These are phyloP conservation scores for Diaporthe citriasiana DNA, from an alignment of 2,329 filamentous ascomycete species.

Conservation along the genomic window DNA sequence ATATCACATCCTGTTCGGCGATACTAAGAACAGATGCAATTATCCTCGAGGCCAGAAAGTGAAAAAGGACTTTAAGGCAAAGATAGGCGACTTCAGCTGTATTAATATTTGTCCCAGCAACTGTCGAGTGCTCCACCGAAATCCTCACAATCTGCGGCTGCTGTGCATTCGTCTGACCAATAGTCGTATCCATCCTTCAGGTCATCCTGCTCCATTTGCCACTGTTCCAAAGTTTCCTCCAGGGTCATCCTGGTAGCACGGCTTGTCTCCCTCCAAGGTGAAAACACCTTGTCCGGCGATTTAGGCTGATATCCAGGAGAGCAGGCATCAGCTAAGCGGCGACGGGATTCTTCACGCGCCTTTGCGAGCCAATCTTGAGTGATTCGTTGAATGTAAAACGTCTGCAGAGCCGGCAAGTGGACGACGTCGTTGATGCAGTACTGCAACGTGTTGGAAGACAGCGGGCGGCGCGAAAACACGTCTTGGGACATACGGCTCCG, in stretches of 20 bases:
- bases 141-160: not conserved
- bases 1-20: too few species aligned
- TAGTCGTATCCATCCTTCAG: not conserved
- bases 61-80: not conserved
- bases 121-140: not conserved
- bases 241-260: not conserved
- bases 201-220: not conserved
- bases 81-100: not conserved
- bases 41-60: not conserved
- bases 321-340: constrained; percentile 39
- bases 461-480: constrained; percentile 41
- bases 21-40: not conserved
- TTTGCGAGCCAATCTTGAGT: constrained; percentile 41
- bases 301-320: constrained; percentile 42
- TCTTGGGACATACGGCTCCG: constrained; percentile 27
- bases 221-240: not conserved
- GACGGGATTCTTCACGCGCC: constrained; percentile 39
- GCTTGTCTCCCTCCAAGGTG: constrained; percentile 31
- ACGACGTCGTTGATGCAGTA: constrained; percentile 44
- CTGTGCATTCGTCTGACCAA: not conserved
- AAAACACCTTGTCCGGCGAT: constrained; percentile 42
- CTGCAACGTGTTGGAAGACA: constrained; percentile 33
- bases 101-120: not conserved
- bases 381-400: constrained; percentile 41
- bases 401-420: constrained; percentile 42